phyloP scores from a whole-genome alignment of 83 land plant species.

The Diphasiastrum complanatum region DNA sequence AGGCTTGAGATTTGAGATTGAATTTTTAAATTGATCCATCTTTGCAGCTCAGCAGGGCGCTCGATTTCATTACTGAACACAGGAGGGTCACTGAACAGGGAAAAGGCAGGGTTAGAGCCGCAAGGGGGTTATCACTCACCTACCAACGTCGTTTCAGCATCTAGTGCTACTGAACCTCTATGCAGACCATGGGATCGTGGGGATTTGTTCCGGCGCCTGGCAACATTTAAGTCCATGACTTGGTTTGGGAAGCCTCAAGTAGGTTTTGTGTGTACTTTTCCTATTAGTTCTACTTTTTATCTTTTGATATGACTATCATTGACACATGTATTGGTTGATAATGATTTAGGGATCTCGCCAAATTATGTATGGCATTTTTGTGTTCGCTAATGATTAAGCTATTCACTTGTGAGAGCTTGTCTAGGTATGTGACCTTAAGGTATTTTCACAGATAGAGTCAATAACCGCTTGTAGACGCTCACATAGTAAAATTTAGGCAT shows the following conservation, averaged over 20 bases:
- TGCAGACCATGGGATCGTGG: constrained; percentile 98
- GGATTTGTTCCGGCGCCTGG: constrained; percentile 71
- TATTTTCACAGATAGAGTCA: too few species aligned
- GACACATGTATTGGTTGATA: too few species aligned
- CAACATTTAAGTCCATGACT: constrained; percentile 66
- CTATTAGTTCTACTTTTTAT: too few species aligned
- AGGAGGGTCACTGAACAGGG: constrained; percentile 42
- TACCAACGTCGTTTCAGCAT: constrained; percentile 47
- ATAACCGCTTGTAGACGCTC: too few species aligned
- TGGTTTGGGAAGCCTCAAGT: constrained; percentile 90
- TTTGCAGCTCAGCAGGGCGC: constrained; percentile 84
- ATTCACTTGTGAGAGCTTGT: too few species aligned
- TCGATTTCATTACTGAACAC: constrained; percentile 69
- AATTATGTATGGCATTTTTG: too few species aligned
- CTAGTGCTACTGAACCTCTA: constrained; percentile 39
- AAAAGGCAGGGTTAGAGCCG: constrained; percentile 47
- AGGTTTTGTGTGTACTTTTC: too few species aligned
- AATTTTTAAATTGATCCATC: background rate
- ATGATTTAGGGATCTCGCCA: too few species aligned
- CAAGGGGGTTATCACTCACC: constrained; percentile 41
- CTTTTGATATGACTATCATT: too few species aligned
- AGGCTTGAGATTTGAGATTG: background rate
- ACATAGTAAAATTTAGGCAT: too few species aligned
- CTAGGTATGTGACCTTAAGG: too few species aligned
- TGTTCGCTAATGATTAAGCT: too few species aligned